Evolutionary conservation across 1,139 yeast genomes (phyloP), one percentile per base, ranked within the genome.

Genomic region (Torulaspora globosa): DNA sequence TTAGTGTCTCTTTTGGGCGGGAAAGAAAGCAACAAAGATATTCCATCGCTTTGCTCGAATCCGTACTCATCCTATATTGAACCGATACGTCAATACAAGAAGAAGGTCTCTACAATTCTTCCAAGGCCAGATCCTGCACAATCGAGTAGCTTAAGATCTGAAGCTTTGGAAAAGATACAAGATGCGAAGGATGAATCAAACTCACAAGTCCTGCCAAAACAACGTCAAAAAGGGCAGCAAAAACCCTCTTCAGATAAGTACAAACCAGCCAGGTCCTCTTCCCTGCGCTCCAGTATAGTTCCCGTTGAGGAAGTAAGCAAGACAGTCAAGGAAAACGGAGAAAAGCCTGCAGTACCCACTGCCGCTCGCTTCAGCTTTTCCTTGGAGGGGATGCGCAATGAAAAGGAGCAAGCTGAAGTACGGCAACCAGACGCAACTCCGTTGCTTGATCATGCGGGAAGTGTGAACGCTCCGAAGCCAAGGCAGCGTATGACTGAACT

Each of bases 1-100:
- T 69, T 85, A 39, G 69, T 84, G 43, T 77, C 84, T 4, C 73
- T 84, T 38, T 67, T 85, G 41, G 86, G 82, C 52, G 74, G 71
- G 10, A 58, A 55, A 3, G 60, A 60, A 24, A 53, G 59, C 15
- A 58, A 51, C 10, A 53, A 49, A 2, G 48, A 46, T 10, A 41
- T 47, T 27, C 38, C 50, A 8, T 63, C 69, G 44, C 68, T 69
- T 36, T 72, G 75, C 49, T 70, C 79, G 5, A 80, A 79, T 53
- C 84, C 85, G 0, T 79, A 78, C 59, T 69, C 79, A 2, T 57
- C 70, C 2, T 62, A 54, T 47, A 50, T 56, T 4, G 47, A 54
- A n/a, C 47, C 52, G 23, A 50, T 61, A 15, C 58, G 57, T 38
- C 65, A 61, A 43, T 55, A 58, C 47, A 53, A 50, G 36, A 59